A percentile compares a stretch with the other conserved stretches of the same genome.
Conservation (phyloP, 129 eudicot genomes). For the Saussurea involucrata region DNA sequence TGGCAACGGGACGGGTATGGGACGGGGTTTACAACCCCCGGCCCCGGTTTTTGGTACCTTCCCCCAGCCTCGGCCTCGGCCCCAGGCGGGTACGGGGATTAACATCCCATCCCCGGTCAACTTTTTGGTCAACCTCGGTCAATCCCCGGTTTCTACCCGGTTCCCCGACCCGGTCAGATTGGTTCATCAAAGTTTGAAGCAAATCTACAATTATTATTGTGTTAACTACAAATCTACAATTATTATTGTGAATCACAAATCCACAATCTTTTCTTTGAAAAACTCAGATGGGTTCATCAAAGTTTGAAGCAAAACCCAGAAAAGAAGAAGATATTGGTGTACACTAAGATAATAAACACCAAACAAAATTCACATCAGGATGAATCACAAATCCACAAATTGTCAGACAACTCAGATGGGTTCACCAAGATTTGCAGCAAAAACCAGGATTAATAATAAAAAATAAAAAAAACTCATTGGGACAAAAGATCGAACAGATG, state of each 20-base stretch:
- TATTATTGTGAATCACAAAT: background rate
- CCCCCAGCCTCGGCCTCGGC: too few species aligned
- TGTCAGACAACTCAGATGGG: background rate
- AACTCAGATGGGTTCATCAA: background rate
- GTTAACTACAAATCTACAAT: too few species aligned
- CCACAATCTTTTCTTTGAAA: background rate
- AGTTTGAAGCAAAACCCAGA: background rate
- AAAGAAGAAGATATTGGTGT: background rate
- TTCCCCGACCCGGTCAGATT: too few species aligned
- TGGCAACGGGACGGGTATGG: too few species aligned
- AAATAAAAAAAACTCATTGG: background rate
- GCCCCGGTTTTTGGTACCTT: too few species aligned
- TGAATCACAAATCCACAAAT: constrained; percentile 6
- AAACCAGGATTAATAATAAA: constrained; percentile 2
- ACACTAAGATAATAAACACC: background rate
- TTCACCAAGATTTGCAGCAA: constrained; percentile 4
- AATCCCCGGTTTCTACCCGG: too few species aligned
- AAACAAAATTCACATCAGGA: constrained; percentile 8
- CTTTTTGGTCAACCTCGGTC: too few species aligned
- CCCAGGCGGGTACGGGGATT: too few species aligned
- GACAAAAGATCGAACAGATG: constrained; percentile 18
- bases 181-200: too few species aligned
- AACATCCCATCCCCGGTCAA: too few species aligned
- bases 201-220: too few species aligned
- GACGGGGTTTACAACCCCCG: too few species aligned